Evolutionary conservation across 441 rosid genomes (phyloP), one percentile per base, ranked within the genome.

Genomic region (Daphne laureola): DNA sequence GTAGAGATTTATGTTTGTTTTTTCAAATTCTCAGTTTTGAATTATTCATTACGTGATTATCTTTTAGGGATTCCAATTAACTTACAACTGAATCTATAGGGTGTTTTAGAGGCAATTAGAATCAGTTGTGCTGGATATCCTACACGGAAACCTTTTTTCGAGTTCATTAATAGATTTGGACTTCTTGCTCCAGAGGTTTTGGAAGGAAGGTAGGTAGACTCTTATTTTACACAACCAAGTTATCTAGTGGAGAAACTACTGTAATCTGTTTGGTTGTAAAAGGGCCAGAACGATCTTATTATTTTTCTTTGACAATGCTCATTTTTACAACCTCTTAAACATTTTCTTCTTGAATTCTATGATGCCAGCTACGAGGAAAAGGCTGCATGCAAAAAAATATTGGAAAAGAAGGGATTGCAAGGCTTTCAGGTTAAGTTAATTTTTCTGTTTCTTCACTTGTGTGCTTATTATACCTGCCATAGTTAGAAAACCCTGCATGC

Each of bases 51-150:
- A 51, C 15, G n/a, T 35, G n/a, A 27, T 70, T 46, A 35, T 6
- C 44, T 55, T 49, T 55, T 27, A 49, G 7, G 36, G 25, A 42
- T 53, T 40, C 43, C 14, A 8, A 49, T 11, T 59, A 43, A 54
- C 48, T 56, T 42, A 58, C 43, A 53, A 59, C 52, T 84, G 40
- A 64, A 16, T 62, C 43, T 71, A 36, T 68, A 94, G 97, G 99
- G 99, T 76, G 99, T 94, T 68, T 67, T 94, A 58, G 99, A 94
- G 71, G 99, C 99, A 55, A 94, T 94, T 69, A 79, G 97, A 79
- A 94, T 94, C 68, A 94, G 99, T 59, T 82, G 92, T 56, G 99
- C 99, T 15, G 99, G 99, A 51, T 94, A 83, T 70, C 99, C 99
- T 47, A 94, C 99, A 72, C 96, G 99, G 42, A 78, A 76, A 55